phyloP scores from a whole-genome alignment of 202 grass and related monocot species.

The Dendrocalamus latiflorus region DNA sequence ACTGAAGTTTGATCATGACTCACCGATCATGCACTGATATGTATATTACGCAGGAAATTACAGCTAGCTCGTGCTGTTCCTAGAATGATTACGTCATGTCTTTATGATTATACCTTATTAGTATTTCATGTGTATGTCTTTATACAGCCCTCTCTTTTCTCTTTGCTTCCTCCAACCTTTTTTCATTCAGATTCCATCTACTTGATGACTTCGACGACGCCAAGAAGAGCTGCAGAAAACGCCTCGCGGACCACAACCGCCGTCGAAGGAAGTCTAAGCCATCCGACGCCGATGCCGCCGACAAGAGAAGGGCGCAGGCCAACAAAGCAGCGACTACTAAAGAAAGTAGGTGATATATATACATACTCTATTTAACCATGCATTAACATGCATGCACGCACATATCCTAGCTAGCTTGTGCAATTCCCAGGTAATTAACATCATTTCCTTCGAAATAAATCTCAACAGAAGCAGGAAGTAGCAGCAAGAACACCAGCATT shows the following conservation, averaged over 20 bases:
- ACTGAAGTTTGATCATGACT: no score
- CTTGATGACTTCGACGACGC: conserved; percentile 79
- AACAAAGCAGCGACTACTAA: conserved; percentile 39
- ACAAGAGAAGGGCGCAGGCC: conserved; percentile 40
- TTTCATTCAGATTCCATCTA: conserved; percentile 63
- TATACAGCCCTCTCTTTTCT: neutral
- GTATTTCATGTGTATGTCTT: no score
- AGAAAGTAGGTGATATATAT: conserved; percentile 44
- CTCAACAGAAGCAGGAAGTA: conserved; percentile 51
- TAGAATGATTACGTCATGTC: no score
- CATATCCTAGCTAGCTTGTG: neutral
- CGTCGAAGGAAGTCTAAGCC: conserved; percentile 71
- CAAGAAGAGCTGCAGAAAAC: conserved; percentile 87
- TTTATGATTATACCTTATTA: no score
- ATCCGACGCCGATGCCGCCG: conserved; percentile 31
- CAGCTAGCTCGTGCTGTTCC: no score
- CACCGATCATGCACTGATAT: no score
- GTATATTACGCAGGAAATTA: no score
- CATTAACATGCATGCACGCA: neutral
- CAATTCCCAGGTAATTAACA: neutral
- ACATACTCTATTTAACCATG: neutral
- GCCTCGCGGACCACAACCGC: conserved; percentile 84
- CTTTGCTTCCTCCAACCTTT: neutral
- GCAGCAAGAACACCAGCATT: conserved; percentile 38
- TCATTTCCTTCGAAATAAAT: neutral